phyloP scores from a whole-genome alignment of 805 yeast species.

The Ogataea corticis region DNA sequence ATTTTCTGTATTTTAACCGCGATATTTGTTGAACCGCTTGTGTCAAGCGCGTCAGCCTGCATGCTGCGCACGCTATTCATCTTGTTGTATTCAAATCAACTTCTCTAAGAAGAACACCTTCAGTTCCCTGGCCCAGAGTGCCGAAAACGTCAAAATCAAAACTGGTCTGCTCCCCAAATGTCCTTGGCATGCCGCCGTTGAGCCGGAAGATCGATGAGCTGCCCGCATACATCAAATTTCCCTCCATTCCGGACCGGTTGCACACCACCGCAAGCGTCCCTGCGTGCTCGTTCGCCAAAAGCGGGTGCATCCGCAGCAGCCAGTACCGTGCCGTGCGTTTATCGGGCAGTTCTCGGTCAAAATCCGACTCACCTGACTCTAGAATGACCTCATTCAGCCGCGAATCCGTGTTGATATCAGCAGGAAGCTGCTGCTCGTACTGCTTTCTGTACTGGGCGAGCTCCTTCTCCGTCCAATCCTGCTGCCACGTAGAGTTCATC shows the following conservation, averaged over 20 bases:
- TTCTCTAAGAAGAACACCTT: slow-evolving; percentile 64
- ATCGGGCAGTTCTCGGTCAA: slow-evolving; percentile 24
- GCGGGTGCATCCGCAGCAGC: slow-evolving; percentile 56
- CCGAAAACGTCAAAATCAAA: slow-evolving; percentile 56
- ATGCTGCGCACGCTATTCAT: too few species aligned
- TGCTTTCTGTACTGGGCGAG: slow-evolving; percentile 17
- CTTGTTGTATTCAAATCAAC: slow-evolving; percentile 38
- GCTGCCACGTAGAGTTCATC: slow-evolving; percentile 53
- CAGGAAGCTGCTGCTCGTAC: slow-evolving; percentile 18
- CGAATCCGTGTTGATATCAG: slow-evolving; percentile 23
- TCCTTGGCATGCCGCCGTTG: slow-evolving; percentile 36
- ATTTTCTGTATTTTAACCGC: slow-evolving; percentile 3
- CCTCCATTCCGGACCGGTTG: slow-evolving; percentile 81
- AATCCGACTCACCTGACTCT: slow-evolving; percentile 7
- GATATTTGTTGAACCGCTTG: background rate
- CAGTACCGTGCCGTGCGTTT: slow-evolving; percentile 51
- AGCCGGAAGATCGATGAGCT: slow-evolving; percentile 59
- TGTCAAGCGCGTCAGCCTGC: too few species aligned
- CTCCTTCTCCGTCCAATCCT: slow-evolving; percentile 24
- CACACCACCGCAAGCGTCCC: slow-evolving; percentile 48
- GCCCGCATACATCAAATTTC: slow-evolving; percentile 66
- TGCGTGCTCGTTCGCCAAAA: slow-evolving; percentile 22
- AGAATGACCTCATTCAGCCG: slow-evolving; percentile 4
- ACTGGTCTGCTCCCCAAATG: slow-evolving; percentile 24
- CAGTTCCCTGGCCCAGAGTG: slow-evolving; percentile 59